Conservation (phyloP, 2,329 filamentous ascomycete genomes). For the Fusarium protoensiforme region DNA sequence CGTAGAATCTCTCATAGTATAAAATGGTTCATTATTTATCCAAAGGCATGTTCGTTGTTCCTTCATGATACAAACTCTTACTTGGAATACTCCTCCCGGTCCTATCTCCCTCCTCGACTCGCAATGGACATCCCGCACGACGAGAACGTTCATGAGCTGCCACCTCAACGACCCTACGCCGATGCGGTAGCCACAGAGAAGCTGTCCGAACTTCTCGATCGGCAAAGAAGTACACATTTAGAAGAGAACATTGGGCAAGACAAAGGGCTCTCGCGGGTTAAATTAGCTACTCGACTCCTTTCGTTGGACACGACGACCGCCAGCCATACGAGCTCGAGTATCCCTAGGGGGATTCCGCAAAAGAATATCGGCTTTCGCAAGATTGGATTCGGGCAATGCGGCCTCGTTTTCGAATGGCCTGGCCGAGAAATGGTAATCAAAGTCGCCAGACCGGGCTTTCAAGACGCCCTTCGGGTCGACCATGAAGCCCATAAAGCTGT, state of each 20-base stretch:
- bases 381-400: slow-evolving; percentile 44
- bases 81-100: background rate
- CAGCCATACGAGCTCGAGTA: background rate
- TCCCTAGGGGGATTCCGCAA: background rate
- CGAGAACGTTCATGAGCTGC: background rate
- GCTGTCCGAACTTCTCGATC: background rate
- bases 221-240: background rate
- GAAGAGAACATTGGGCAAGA: background rate
- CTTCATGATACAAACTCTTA: background rate
- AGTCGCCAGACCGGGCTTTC: slow-evolving; percentile 30
- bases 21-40: background rate
- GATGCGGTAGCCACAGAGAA: background rate
- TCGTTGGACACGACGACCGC: background rate
- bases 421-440: slow-evolving; percentile 33
- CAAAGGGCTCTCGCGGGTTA: background rate
- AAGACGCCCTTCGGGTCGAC: slow-evolving; percentile 34
- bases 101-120: background rate
- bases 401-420: slow-evolving; percentile 36
- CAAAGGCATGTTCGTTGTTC: background rate
- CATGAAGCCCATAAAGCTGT: slow-evolving; percentile 31
- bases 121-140: background rate
- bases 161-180: background rate
- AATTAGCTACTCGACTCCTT: background rate
- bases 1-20: background rate
- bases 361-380: slow-evolving; percentile 17